These are phyloP conservation scores for Lipomyces starkeyi DNA, from an alignment of 805 yeast genomes.

Conservation along the genomic window DNA sequence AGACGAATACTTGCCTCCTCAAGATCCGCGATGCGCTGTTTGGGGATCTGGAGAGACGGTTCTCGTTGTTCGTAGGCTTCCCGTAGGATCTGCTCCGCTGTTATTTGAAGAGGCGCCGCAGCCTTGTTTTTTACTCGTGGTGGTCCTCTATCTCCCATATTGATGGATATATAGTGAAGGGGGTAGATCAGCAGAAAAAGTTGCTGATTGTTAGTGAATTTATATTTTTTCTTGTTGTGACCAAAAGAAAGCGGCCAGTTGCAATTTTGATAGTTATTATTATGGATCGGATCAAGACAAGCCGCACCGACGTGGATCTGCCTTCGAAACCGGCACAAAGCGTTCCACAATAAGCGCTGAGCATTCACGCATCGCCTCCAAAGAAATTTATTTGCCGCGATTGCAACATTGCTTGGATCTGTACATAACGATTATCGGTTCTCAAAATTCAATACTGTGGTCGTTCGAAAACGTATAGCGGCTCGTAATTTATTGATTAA, in stretches of 20 bases:
- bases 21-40: constrained; percentile 63
- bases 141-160: constrained; percentile 38
- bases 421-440: background rate
- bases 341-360: background rate
- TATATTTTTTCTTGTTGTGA: no score
- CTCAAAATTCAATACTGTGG: no score
- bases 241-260: no score
- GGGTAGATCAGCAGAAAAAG: background rate
- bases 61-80: constrained; percentile 64
- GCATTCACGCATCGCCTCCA: background rate
- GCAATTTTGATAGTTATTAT: background rate
- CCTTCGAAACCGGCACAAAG: background rate
- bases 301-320: background rate
- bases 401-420: background rate
- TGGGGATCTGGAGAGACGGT: constrained; percentile 50
- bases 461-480: no score
- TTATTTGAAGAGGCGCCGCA: constrained; percentile 60
- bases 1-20: constrained; percentile 58
- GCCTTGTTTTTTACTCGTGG: constrained; percentile 50
- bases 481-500: no score
- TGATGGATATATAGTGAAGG: background rate
- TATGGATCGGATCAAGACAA: background rate
- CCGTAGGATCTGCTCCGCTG: constrained; percentile 66
- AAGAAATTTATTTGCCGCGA: background rate
- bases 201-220: background rate